These are phyloP conservation scores for Annulohypoxylon nitens DNA, from an alignment of 495 filamentous ascomycete genomes.

Conservation along the genomic window DNA sequence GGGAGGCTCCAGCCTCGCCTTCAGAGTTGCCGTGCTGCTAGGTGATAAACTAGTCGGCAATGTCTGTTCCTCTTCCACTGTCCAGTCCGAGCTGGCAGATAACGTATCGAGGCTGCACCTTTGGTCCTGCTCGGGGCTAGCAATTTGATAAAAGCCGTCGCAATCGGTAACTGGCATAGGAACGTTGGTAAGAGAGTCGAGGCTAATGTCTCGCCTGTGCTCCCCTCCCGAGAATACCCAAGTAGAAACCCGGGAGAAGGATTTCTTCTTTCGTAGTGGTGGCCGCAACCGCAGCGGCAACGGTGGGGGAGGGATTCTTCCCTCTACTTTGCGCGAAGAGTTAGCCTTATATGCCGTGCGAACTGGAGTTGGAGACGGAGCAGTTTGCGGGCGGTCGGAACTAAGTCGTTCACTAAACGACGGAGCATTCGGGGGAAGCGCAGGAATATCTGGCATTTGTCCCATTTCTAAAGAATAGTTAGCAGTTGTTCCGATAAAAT, in stretches of 20 bases:
- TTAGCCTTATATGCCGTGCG: conserved; percentile 47
- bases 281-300: conserved; percentile 65
- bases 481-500: conserved; percentile 16
- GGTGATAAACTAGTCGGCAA: conserved; percentile 61
- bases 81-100: conserved; percentile 58
- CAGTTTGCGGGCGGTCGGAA: conserved; percentile 56
- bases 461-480: conserved; percentile 52
- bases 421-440: conserved; percentile 60
- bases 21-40: conserved; percentile 54
- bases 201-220: conserved; percentile 52
- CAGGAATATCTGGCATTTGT: conserved; percentile 62
- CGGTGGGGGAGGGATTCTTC: conserved; percentile 63
- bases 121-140: conserved; percentile 47
- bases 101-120: conserved; percentile 57
- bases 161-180: conserved; percentile 60
- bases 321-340: conserved; percentile 50
- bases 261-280: conserved; percentile 68
- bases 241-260: conserved; percentile 66
- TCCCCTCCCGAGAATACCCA: conserved; percentile 64
- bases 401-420: conserved; percentile 65
- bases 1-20: conserved; percentile 47
- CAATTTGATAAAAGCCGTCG: conserved; percentile 68
- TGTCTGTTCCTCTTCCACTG: conserved; percentile 55
- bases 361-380: conserved; percentile 43
- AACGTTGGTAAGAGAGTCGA: conserved; percentile 62